A percentile compares a stretch with the other conserved stretches of the same genome.
These are phyloP conservation scores for Hypomyces rosellus DNA, from an alignment of 2,329 filamentous ascomycete genomes.

Conservation along the genomic window DNA sequence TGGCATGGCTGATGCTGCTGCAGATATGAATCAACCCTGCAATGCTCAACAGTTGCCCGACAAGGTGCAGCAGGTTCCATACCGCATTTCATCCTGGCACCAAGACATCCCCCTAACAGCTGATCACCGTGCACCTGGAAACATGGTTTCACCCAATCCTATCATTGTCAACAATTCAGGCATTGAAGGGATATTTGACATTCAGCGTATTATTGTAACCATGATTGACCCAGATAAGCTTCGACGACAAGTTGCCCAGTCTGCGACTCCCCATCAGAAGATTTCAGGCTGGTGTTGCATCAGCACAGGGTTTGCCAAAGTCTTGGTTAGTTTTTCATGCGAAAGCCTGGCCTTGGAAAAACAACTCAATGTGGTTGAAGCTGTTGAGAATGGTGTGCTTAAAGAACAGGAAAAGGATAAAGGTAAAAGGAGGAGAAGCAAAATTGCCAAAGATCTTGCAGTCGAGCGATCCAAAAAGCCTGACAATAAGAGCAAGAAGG, in stretches of 20 bases:
- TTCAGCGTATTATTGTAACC: conserved; percentile 11
- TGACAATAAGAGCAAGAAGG: neutral
- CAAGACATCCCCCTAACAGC: too few species aligned
- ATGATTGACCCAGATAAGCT: conserved; percentile 9
- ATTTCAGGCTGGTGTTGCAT: conserved; percentile 11
- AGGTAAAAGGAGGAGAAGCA: neutral
- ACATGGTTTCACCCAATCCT: conserved; percentile 8
- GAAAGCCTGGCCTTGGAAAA: conserved; percentile 1
- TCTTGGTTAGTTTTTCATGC: conserved; percentile 4
- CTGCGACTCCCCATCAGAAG: conserved; percentile 3
- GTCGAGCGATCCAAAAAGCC: neutral
- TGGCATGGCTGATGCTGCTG: too few species aligned
- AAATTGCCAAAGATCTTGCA: neutral
- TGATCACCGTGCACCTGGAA: too few species aligned
- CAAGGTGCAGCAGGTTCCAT: too few species aligned
- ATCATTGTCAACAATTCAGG: conserved; percentile 12
- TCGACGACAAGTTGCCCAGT: conserved; percentile 5
- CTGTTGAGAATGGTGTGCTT: neutral
- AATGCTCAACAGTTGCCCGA: too few species aligned
- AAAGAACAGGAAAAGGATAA: neutral
- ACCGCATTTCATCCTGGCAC: too few species aligned
- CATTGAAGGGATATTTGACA: conserved; percentile 11
- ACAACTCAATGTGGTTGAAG: conserved; percentile 2
- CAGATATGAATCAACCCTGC: too few species aligned
- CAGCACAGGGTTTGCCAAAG: conserved; percentile 8